Percentiles rank a stretch among this genome's conserved stretches.
Conservation (phyloP, 2,329 filamentous ascomycete species). For the Rutstroemia sp. region DNA sequence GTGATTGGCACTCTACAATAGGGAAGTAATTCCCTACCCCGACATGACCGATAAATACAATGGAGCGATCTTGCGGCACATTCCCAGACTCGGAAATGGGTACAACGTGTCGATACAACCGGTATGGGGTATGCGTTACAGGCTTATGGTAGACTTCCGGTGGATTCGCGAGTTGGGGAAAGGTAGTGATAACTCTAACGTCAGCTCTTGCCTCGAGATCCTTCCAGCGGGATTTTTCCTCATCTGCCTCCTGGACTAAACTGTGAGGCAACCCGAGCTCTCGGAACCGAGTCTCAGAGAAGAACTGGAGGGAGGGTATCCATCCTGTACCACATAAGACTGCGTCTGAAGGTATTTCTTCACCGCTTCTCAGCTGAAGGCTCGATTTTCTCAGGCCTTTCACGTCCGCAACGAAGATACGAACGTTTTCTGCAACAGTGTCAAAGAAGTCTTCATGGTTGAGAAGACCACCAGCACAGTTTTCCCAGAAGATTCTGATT, state of each 20-base stretch:
- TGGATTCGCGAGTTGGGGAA: constrained; percentile 5
- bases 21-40: not conserved
- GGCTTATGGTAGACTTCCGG: constrained; percentile 6
- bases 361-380: constrained; percentile 13
- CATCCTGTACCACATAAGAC: constrained; percentile 26
- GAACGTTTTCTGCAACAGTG: constrained; percentile 18
- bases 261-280: constrained; percentile 21
- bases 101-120: constrained; percentile 2
- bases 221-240: constrained; percentile 19
- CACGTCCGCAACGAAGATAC: constrained; percentile 9
- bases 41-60: constrained; percentile 3
- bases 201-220: constrained; percentile 14
- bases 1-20: constrained; percentile 1
- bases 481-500: constrained; percentile 24
- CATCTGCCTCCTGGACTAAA: constrained; percentile 11
- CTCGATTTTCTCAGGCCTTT: constrained; percentile 13
- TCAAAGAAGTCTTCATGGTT: constrained; percentile 25
- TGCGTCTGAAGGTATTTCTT: constrained; percentile 19
- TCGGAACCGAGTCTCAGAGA: constrained; percentile 16
- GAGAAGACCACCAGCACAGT: constrained; percentile 22
- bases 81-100: not conserved
- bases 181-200: not conserved
- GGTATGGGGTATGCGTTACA: not conserved
- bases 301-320: constrained; percentile 20
- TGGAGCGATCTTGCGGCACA: not conserved